A percentile compares a stretch with the other conserved stretches of the same genome.
Evolutionary conservation across 257 asterid genomes (phyloP).

Genomic region (Linaria vulgaris): DNA sequence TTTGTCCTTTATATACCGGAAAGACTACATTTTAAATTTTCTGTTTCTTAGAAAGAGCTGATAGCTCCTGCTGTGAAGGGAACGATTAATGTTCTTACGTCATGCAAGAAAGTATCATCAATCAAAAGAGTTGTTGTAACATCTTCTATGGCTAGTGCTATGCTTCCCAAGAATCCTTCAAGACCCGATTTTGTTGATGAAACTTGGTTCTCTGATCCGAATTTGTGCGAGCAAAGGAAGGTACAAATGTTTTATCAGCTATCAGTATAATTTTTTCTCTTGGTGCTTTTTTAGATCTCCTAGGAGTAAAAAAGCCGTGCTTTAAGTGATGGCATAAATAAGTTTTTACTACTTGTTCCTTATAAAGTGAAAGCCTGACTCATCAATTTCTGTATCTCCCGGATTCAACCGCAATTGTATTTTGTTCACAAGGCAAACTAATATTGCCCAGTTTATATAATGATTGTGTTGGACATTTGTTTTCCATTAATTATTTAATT

Average conservation of each 20-base stretch:
- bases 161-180: slow-evolving; percentile 22
- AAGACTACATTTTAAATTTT: background rate
- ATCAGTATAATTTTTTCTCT: no score
- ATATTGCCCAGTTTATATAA: no score
- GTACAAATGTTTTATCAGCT: slow-evolving; percentile 21
- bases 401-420: no score
- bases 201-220: slow-evolving; percentile 50
- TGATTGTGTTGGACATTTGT: no score
- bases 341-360: background rate
- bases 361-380: no score
- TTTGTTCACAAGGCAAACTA: no score
- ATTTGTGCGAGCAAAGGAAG: slow-evolving; percentile 37
- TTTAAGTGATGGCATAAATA: background rate
- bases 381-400: background rate
- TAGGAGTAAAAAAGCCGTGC: no score
- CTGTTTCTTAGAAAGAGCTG: slow-evolving; percentile 41
- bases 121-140: slow-evolving; percentile 53
- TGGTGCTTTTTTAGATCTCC: background rate
- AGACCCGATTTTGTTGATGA: slow-evolving; percentile 44
- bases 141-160: slow-evolving; percentile 55
- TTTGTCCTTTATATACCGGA: no score
- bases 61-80: slow-evolving; percentile 70
- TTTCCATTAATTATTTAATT: no score
- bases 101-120: slow-evolving; percentile 51
- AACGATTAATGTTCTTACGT: slow-evolving; percentile 51